Conservation (phyloP, 768 basidiomycete genomes). For the Phylloporus sp. region DNA sequence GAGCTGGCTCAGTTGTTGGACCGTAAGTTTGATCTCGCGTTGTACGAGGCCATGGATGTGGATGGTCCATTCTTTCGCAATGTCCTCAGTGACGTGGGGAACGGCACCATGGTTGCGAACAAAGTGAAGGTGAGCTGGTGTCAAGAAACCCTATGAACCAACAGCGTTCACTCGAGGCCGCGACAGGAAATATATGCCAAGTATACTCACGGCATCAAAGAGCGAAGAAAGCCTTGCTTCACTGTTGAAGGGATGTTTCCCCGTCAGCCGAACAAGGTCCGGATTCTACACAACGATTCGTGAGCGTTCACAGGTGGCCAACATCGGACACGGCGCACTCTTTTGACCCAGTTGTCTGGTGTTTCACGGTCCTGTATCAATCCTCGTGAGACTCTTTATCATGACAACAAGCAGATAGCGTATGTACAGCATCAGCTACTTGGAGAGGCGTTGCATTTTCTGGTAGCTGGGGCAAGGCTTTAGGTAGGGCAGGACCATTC, state of each 20-base stretch:
- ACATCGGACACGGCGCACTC: constrained; percentile 23
- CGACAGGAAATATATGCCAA: background rate
- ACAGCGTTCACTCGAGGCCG: background rate
- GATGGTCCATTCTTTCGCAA: constrained; percentile 41
- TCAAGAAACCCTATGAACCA: constrained; percentile 44
- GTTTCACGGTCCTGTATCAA: constrained; percentile 30
- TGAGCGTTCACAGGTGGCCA: background rate
- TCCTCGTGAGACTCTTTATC: background rate
- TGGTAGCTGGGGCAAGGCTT: constrained; percentile 20
- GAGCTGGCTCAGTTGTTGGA: constrained; percentile 40
- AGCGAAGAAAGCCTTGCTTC: constrained; percentile 46
- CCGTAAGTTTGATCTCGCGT: constrained; percentile 34
- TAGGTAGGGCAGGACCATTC: constrained; percentile 19
- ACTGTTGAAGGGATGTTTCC: constrained; percentile 58
- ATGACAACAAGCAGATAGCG: no score
- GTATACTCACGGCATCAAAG: constrained; percentile 32
- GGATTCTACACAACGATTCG: constrained; percentile 22
- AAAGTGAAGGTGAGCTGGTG: constrained; percentile 48
- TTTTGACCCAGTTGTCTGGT: constrained; percentile 39
- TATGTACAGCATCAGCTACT: constrained; percentile 24
- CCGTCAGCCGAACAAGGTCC: constrained; percentile 46
- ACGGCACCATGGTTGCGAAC: constrained; percentile 64
- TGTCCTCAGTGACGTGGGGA: constrained; percentile 39
- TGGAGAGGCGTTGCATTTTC: constrained; percentile 18
- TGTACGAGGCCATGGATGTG: constrained; percentile 37